Conservation (phyloP, 2,329 filamentous ascomycete genomes). For the Hymenoscyphus albidus region DNA sequence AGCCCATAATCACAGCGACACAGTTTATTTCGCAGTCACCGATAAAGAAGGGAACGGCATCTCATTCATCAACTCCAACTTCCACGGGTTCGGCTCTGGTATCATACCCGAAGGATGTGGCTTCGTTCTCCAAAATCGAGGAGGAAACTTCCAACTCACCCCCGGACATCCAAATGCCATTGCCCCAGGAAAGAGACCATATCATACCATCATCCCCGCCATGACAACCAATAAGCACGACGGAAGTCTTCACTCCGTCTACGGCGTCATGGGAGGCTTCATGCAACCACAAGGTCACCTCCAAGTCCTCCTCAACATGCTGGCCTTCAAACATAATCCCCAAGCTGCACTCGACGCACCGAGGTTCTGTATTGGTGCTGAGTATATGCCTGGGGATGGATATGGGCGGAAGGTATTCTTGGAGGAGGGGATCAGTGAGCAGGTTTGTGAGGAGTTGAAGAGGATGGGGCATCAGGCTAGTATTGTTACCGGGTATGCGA, state of each 20-base stretch:
- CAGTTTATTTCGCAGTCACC: conserved; percentile 86
- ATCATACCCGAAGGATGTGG: conserved; percentile 85
- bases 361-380: conserved; percentile 77
- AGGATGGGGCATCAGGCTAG: conserved; percentile 69
- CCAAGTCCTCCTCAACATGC: conserved; percentile 85
- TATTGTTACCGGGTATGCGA: conserved; percentile 60
- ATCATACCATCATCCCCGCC: conserved; percentile 96
- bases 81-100: conserved; percentile 78
- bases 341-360: conserved; percentile 90
- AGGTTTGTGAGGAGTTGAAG: conserved; percentile 63
- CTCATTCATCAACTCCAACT: conserved; percentile 96
- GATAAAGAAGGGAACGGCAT: conserved; percentile 84
- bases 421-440: conserved; percentile 74
- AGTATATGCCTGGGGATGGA: conserved; percentile 59
- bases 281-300: conserved; percentile 98
- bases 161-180: conserved; percentile 73
- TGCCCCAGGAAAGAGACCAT: conserved; percentile 80
- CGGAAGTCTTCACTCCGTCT: conserved; percentile 74
- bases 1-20: conserved; percentile 82
- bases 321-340: conserved; percentile 75
- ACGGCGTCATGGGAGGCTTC: conserved; percentile 96
- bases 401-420: conserved; percentile 64
- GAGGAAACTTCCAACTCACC: conserved; percentile 75
- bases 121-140: conserved; percentile 92
- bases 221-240: conserved; percentile 77